Conservation (phyloP, 148 eudicot genomes). For the Rhododendron ferrugineum region DNA sequence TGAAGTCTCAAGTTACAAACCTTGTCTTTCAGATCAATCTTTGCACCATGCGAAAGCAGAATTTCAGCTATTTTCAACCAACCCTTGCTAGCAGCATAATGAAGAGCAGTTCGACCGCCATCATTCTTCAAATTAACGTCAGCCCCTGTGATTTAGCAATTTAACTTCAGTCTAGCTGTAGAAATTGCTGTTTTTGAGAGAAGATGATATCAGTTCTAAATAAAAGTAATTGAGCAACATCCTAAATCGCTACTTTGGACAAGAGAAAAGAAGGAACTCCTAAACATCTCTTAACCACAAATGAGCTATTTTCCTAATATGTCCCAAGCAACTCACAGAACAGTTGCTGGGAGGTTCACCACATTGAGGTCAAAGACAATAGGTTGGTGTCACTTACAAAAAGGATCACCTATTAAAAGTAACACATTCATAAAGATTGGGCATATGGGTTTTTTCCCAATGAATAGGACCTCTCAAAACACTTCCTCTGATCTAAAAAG, state of each 20-base stretch:
- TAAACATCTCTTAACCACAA: neutral
- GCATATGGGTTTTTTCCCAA: neutral
- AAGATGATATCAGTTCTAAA: neutral
- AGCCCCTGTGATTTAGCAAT: conserved; percentile 56
- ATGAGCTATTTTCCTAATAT: neutral
- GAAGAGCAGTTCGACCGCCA: conserved; percentile 96
- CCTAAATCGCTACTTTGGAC: neutral
- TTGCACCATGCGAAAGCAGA: conserved; percentile 69
- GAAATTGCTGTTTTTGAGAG: neutral
- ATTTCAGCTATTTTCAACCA: conserved; percentile 71
- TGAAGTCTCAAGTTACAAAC: conserved; percentile 25
- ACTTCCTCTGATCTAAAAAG: neutral
- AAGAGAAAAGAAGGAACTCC: neutral
- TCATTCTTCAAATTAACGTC: conserved; percentile 79
- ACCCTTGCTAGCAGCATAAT: conserved; percentile 98
- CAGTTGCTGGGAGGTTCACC: neutral
- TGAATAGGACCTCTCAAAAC: neutral
- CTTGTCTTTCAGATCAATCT: conserved; percentile 83
- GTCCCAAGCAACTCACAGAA: neutral
- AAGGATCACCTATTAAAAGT: neutral
- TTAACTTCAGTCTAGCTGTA: neutral
- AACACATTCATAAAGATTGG: neutral
- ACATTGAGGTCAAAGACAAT: neutral
- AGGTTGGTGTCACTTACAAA: neutral
- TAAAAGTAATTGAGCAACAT: neutral